A percentile compares a stretch with the other conserved stretches of the same genome.
These are phyloP conservation scores for Trametes pubescens DNA, from an alignment of 1,284 basidiomycete genomes.

Conservation along the genomic window DNA sequence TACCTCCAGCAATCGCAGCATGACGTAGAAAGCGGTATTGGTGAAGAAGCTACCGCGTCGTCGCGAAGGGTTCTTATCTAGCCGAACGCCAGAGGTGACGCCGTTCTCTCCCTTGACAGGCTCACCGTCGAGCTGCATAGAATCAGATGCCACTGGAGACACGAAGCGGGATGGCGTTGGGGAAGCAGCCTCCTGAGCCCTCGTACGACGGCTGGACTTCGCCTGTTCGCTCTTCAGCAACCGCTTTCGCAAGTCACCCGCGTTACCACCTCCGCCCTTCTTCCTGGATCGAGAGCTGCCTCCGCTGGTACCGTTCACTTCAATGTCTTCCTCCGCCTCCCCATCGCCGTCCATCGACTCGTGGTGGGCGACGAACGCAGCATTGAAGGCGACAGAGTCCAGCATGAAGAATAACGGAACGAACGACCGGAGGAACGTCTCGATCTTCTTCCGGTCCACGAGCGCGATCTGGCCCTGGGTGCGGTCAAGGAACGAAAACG, in stretches of 20 bases:
- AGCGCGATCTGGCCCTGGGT: conserved; percentile 78
- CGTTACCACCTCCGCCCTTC: conserved; percentile 50
- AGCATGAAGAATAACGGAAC: conserved; percentile 78
- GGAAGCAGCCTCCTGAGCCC: conserved; percentile 53
- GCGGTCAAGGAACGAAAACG: conserved; percentile 92
- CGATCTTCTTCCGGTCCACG: conserved; percentile 83
- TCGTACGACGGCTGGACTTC: conserved; percentile 68
- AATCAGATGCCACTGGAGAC: conserved; percentile 61
- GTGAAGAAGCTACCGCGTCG: conserved; percentile 82
- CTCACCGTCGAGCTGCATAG: conserved; percentile 48
- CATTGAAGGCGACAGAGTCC: conserved; percentile 76
- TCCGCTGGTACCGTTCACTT: conserved; percentile 50
- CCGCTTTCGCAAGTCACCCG: conserved; percentile 76
- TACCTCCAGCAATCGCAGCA: conserved; percentile 88
- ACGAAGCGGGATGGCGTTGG: conserved; percentile 57
- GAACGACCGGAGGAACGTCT: conserved; percentile 85
- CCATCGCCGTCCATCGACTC: conserved; percentile 57
- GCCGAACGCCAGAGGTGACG: conserved; percentile 15
- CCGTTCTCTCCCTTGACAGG: conserved; percentile 28
- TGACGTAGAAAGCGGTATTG: conserved; percentile 89
- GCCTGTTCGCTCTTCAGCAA: conserved; percentile 81
- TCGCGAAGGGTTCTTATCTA: conserved; percentile 44
- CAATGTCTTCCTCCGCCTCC: conserved; percentile 60
- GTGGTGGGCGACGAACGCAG: conserved; percentile 61
- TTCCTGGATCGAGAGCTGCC: conserved; percentile 46